Evolutionary conservation across 768 basidiomycete species (phyloP).

Genomic region (Hebeloma cylindrosporum): DNA sequence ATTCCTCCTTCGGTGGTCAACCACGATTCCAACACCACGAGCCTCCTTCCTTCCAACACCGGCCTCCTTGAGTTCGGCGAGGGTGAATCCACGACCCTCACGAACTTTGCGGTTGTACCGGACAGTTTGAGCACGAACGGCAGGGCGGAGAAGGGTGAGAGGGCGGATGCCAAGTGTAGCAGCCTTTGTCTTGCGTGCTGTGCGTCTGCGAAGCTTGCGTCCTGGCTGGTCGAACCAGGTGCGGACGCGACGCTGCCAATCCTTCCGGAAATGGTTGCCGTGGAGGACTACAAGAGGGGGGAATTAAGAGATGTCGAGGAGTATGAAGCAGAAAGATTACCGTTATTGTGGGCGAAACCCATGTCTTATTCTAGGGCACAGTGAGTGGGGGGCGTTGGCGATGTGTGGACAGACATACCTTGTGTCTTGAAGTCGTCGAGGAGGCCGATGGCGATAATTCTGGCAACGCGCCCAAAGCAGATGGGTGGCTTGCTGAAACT

Average conservation of each 20-base stretch:
- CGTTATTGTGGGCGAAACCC: constrained; percentile 84
- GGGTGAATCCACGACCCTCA: constrained; percentile 95
- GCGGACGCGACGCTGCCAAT: constrained; percentile 95
- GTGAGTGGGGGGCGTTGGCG: constrained; percentile 18
- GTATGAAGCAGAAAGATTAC: constrained; percentile 31
- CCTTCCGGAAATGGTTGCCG: constrained; percentile 96
- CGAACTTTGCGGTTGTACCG: constrained; percentile 98
- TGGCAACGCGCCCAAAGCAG: constrained; percentile 25
- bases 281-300: constrained; percentile 64
- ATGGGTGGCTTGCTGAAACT: constrained; percentile 44
- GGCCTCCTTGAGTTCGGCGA: constrained; percentile 92
- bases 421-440: constrained; percentile 49
- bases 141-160: constrained; percentile 88
- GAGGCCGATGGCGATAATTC: constrained; percentile 40
- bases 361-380: constrained; percentile 49
- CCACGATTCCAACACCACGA: constrained; percentile 87
- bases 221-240: constrained; percentile 99
- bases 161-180: constrained; percentile 90
- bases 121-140: constrained; percentile 93
- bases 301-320: constrained; percentile 11
- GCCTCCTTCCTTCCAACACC: constrained; percentile 95
- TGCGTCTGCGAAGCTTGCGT: constrained; percentile 93
- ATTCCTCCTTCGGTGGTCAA: constrained; percentile 97
- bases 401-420: constrained; percentile 33
- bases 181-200: constrained; percentile 89